phyloP scores from a whole-genome alignment of 148 eudicot species.

The Vaccinium darrowii region DNA sequence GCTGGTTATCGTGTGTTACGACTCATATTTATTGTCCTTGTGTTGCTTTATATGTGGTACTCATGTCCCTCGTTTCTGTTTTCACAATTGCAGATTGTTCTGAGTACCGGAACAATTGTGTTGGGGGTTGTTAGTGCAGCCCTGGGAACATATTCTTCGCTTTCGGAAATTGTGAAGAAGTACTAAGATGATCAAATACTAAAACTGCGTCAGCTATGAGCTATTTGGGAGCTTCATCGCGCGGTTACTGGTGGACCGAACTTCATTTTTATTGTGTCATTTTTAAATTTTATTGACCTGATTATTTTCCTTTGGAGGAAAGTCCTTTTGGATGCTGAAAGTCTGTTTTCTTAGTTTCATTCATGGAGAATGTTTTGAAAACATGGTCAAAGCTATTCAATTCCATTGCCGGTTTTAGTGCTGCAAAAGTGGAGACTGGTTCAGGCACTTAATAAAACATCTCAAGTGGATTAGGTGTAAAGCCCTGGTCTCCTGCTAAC shows the following conservation, averaged over 20 bases:
- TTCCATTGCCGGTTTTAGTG: background rate
- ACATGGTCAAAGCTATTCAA: background rate
- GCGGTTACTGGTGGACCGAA: background rate
- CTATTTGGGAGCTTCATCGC: background rate
- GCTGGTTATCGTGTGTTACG: background rate
- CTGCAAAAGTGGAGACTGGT: background rate
- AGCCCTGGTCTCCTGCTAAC: background rate
- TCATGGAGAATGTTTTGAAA: background rate
- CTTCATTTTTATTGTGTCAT: background rate
- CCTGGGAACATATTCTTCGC: constrained; percentile 72
- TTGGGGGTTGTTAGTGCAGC: constrained; percentile 52
- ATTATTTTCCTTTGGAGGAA: background rate
- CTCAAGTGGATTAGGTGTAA: background rate
- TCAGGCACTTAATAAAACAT: background rate
- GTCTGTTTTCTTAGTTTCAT: background rate
- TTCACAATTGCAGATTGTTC: constrained; percentile 33
- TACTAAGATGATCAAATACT: constrained; percentile 16
- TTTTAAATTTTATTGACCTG: background rate
- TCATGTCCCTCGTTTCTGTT: background rate
- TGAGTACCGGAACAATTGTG: constrained; percentile 43
- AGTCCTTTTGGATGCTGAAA: background rate
- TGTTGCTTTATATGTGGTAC: background rate
- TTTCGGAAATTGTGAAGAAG: constrained; percentile 30
- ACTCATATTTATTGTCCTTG: too few species aligned
- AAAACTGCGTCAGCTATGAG: background rate